These are phyloP conservation scores for Trichophyton mentagrophytes DNA, from an alignment of 2,329 filamentous ascomycete genomes.

Conservation along the genomic window DNA sequence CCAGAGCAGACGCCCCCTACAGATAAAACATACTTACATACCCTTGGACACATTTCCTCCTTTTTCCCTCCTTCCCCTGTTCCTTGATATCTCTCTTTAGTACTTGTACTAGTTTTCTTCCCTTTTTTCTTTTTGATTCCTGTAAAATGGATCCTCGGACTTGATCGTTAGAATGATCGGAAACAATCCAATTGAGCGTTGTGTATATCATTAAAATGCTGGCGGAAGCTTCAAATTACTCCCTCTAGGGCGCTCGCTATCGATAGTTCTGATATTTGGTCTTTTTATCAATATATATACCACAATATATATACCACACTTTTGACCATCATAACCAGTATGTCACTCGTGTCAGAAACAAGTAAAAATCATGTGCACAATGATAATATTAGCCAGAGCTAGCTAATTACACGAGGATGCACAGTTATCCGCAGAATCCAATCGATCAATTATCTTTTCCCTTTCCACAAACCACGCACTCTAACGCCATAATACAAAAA, in stretches of 20 bases:
- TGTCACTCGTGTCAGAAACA: no score
- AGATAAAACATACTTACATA: conserved; percentile 41
- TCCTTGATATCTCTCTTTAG: background rate
- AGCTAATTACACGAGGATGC: background rate
- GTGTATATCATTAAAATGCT: background rate
- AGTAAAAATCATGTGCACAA: background rate
- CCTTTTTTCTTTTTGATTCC: background rate
- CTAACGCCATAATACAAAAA: background rate
- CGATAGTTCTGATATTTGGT: background rate
- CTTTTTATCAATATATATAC: background rate
- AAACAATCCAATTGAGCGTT: background rate
- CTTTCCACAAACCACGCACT: background rate
- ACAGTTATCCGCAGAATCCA: background rate
- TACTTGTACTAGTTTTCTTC: background rate
- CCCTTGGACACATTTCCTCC: background rate
- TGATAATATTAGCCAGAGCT: background rate
- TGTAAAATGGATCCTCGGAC: background rate
- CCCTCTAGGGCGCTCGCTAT: background rate
- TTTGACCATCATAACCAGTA: background rate
- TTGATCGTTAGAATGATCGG: background rate
- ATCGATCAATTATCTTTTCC: background rate
- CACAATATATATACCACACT: background rate
- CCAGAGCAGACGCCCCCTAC: conserved; percentile 87
- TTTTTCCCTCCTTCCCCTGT: background rate
- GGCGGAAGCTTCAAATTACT: background rate